A percentile compares a stretch with the other conserved stretches of the same genome.
Evolutionary conservation across 2,329 filamentous ascomycete genomes (phyloP).

Genomic region (Penicillium sp.): DNA sequence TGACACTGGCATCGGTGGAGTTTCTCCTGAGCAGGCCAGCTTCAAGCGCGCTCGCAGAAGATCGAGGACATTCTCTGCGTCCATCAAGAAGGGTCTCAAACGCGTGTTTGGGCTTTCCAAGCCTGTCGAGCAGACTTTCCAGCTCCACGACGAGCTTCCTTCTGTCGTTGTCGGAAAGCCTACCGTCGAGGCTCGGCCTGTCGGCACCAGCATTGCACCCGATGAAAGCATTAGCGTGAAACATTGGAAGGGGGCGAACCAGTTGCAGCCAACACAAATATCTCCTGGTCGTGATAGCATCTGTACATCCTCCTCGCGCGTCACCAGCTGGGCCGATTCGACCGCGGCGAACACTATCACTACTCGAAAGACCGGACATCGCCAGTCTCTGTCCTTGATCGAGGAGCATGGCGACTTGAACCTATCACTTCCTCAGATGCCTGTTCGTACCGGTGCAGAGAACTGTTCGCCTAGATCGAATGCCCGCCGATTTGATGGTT

Average conservation of each 20-base stretch:
- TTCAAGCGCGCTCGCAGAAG: slow-evolving; percentile 19
- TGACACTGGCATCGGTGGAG: slow-evolving; percentile 17
- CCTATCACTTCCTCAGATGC: slow-evolving; percentile 5
- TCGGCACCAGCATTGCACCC: not conserved
- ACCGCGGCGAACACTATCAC: slow-evolving; percentile 41
- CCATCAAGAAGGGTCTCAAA: slow-evolving; percentile 41
- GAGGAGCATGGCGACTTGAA: slow-evolving; percentile 38
- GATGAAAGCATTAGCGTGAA: not conserved
- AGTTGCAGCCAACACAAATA: slow-evolving; percentile 20
- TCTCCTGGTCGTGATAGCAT: slow-evolving; percentile 33
- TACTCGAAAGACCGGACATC: slow-evolving; percentile 30
- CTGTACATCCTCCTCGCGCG: slow-evolving; percentile 39
- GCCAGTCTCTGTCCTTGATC: slow-evolving; percentile 42
- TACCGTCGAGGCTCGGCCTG: not conserved
- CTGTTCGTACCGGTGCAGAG: not conserved
- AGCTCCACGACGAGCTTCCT: not conserved
- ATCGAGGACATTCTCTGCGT: slow-evolving; percentile 39
- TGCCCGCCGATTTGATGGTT: slow-evolving; percentile 19
- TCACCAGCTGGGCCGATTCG: slow-evolving; percentile 49
- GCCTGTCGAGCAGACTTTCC: slow-evolving; percentile 6
- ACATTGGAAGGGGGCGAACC: slow-evolving; percentile 1
- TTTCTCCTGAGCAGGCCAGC: slow-evolving; percentile 7
- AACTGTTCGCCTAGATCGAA: slow-evolving; percentile 14
- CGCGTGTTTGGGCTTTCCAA: slow-evolving; percentile 38
- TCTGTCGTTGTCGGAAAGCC: not conserved